phyloP scores from a whole-genome alignment of 768 basidiomycete species.

The Phlegmacium glaucopus region DNA sequence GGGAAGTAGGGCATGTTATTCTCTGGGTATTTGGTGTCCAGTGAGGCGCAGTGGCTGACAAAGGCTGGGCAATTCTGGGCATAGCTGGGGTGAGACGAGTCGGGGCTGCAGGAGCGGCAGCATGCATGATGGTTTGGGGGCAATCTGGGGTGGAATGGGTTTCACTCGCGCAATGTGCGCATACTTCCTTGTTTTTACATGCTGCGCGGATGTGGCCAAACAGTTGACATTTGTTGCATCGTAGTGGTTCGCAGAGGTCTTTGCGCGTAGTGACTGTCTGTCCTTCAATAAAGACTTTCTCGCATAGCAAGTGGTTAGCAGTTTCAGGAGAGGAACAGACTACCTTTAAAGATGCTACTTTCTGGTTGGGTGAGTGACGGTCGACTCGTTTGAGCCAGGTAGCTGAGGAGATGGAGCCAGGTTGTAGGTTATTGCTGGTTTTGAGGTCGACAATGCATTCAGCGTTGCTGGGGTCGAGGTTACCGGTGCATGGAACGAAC shows the following conservation, averaged over 20 bases:
- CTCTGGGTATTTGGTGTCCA: no score
- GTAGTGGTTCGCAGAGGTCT: background rate
- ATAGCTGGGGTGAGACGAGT: no score
- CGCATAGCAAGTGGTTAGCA: background rate
- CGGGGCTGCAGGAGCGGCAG: background rate
- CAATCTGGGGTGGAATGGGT: background rate
- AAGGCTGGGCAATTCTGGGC: no score
- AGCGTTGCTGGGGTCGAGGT: no score
- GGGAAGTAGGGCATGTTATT: no score
- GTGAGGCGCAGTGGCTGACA: no score
- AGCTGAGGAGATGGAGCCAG: background rate
- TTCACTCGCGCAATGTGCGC: background rate
- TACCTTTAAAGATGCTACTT: background rate
- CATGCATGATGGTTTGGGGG: background rate
- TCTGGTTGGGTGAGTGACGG: background rate
- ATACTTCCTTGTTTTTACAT: background rate
- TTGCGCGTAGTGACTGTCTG: background rate
- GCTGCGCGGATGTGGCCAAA: background rate
- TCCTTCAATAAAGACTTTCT: background rate
- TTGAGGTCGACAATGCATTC: no score
- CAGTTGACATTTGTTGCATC: background rate
- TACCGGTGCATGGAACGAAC: no score
- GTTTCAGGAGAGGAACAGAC: background rate
- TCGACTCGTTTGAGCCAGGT: background rate
- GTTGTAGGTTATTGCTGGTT: no score